These are phyloP conservation scores for Skeletonema marinoi DNA, from an alignment of 108 stramenopile species.

Conservation along the genomic window DNA sequence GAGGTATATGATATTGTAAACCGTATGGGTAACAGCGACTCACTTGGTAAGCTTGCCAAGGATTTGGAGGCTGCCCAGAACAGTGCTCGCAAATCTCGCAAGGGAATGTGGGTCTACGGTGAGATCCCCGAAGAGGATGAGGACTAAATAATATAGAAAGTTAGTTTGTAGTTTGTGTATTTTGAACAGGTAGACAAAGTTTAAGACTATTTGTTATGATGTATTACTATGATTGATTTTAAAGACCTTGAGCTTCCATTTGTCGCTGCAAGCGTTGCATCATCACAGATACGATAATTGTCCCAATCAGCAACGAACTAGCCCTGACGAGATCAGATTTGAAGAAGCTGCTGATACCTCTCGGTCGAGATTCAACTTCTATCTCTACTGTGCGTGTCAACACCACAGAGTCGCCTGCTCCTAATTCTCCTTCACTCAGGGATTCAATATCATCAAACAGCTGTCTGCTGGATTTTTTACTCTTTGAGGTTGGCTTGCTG, in stretches of 20 bases:
- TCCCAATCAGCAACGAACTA: slow-evolving; percentile 31
- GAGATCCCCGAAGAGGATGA: slow-evolving; percentile 91
- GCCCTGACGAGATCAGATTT: slow-evolving; percentile 39
- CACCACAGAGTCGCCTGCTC: neutral
- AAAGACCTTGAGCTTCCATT: slow-evolving; percentile 37
- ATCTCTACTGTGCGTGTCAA: slow-evolving; percentile 2
- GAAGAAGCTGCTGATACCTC: slow-evolving; percentile 11
- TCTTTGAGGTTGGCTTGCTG: neutral
- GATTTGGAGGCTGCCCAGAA: slow-evolving; percentile 73
- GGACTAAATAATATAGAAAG: slow-evolving; percentile 41
- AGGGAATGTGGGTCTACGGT: slow-evolving; percentile 92
- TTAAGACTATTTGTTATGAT: slow-evolving; percentile 1
- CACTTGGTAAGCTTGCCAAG: slow-evolving; percentile 59
- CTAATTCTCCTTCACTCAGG: neutral
- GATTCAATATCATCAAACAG: neutral
- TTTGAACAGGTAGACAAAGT: neutral
- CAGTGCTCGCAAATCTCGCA: slow-evolving; percentile 68
- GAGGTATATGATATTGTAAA: slow-evolving; percentile 53
- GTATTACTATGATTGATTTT: neutral
- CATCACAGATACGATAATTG: slow-evolving; percentile 23
- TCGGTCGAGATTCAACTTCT: slow-evolving; percentile 11
- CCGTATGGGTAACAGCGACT: slow-evolving; percentile 58
- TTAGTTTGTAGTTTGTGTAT: slow-evolving; percentile 4
- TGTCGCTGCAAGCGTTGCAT: slow-evolving; percentile 32
- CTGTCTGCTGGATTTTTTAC: neutral